Base-by-base conservation (phyloP, 257 asterid species). In the Marsdenia floribunda region DNA sequence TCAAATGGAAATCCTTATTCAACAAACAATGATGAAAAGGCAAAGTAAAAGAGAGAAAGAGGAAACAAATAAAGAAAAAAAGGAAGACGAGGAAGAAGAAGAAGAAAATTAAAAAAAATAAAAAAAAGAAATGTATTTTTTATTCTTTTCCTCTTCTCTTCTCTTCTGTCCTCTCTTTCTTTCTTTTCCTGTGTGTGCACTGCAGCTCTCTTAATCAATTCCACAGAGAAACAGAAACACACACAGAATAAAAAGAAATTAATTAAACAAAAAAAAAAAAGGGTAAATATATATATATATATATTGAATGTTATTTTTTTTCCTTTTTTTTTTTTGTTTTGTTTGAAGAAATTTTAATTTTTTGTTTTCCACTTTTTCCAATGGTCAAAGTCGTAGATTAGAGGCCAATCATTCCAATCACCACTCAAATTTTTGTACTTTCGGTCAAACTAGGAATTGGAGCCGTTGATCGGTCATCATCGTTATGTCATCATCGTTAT, bases 361-460 rank as follows among this genome's bases (percentile, higher is more conserved):
- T 29, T 13, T 0, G 19, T 19, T 54, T 54, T 37, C 33, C 71
- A n/a, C 75, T 55, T 67, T 57, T 73, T 47, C 33, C 58, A 0
- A 71, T 75, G 85, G 87, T 84, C 87, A 83, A 83, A 77, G 79
- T 78, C 77, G 49, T 58, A 38, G 80, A 77, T 76, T 54, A 74
- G 72, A 69, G 69, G 86, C 86, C 81, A 80, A 80, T 83, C 82
- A 83, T 83, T 83, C 84, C 80, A 74, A 74, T 42, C 82, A 66
- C n/a, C 76, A 40, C 46, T 61, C 47, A 69, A 52, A 69, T 59
- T 73, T 74, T 76, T 58, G 85, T 75, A 76, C 80, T 61, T 44
- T 24, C 67, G 59, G 87, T 84, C 87, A 84, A 84, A 84, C 80
- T 22, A 19, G 68, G 69, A 22, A 19, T 57, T 0, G n/a, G 6